Evolutionary conservation across 441 rosid genomes (phyloP), one percentile per base, ranked within the genome.

Genomic region (Mallotus japonicus): DNA sequence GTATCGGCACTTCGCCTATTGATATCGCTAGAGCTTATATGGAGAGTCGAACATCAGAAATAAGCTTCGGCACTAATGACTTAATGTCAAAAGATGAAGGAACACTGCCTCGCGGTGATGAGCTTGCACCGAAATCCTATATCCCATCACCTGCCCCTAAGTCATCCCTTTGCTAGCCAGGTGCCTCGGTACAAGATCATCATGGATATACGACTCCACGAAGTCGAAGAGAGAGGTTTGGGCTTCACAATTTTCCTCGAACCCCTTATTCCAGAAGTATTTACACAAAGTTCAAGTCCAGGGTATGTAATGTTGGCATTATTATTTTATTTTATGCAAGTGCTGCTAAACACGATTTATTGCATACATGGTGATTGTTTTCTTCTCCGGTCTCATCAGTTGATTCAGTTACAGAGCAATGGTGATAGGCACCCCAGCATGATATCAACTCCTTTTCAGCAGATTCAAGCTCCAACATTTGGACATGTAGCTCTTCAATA

Each of bases 1-100:
- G 85, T 78, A 80, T 85, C 19, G 90, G 88, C 65, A 78, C 88
- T 63, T 90, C 95, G 49, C 99, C 97, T 10, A 66, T 87, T 79
- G 97, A 89, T 24, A 88, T 92, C 79, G 97, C 97, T 24, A 90
- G 82, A 83, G 96, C 93, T 24, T 95, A 83, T 79, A 90, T 92
- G 96, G 89, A 87, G 76, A 83, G 67, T 67, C 85, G 86, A 70
- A 42, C 81, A 73, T 70, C 85, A 77, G 87, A 84, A 62, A 22
- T 69, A 60, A 85, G 85, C 77, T 75, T 78, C 82, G 84, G 77
- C 77, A 77, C 87, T 60, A 79, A 79, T 79, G 76, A 82, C 77
- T 57, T 78, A 65, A 51, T 54, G 69, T 73, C 81, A 47, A 85
- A 84, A 76, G 92, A 87, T 82, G 85, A 79, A 66, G 85, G 78